Evolutionary conservation across 192 early-diverging fungal species (phyloP).

Genomic region (Powellomyces hirtus): DNA sequence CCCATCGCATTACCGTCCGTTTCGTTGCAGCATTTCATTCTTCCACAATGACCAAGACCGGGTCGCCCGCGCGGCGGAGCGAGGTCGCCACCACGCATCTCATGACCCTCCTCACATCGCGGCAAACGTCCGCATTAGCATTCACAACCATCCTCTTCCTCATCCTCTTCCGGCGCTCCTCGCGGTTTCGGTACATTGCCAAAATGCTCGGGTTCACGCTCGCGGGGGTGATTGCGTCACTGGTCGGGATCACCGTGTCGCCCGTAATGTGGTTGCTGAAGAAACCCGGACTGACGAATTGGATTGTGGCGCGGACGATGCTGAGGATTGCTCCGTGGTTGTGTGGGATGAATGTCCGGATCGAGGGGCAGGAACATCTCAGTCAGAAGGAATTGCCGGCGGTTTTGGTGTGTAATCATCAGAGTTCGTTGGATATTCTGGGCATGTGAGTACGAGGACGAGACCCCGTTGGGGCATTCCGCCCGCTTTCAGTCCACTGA

Average conservation of each 20-base stretch:
- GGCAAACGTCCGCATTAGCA: background rate
- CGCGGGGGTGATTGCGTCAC: slow-evolving; percentile 39
- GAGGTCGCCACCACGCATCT: background rate
- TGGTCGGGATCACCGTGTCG: slow-evolving; percentile 49
- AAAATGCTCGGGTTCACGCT: slow-evolving; percentile 28
- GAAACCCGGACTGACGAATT: slow-evolving; percentile 60
- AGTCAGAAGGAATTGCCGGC: slow-evolving; percentile 7
- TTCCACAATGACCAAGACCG: too few species aligned
- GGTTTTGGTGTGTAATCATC: slow-evolving; percentile 67
- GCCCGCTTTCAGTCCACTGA: background rate
- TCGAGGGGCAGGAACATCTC: slow-evolving; percentile 30
- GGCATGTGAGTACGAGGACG: too few species aligned
- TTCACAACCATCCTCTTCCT: background rate
- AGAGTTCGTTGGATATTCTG: slow-evolving; percentile 71
- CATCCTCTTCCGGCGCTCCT: slow-evolving; percentile 12
- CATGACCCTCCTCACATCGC: background rate
- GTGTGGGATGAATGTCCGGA: slow-evolving; percentile 45
- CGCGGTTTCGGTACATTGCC: slow-evolving; percentile 13
- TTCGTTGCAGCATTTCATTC: too few species aligned
- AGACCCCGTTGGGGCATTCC: background rate
- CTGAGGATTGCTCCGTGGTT: slow-evolving; percentile 46
- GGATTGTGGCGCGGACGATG: slow-evolving; percentile 56
- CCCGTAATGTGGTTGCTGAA: slow-evolving; percentile 59
- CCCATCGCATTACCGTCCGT: too few species aligned
- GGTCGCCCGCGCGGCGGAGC: too few species aligned